These are phyloP conservation scores for Alisma plantagoaquatica DNA, from an alignment of 106 monocot genomes.

Conservation along the genomic window DNA sequence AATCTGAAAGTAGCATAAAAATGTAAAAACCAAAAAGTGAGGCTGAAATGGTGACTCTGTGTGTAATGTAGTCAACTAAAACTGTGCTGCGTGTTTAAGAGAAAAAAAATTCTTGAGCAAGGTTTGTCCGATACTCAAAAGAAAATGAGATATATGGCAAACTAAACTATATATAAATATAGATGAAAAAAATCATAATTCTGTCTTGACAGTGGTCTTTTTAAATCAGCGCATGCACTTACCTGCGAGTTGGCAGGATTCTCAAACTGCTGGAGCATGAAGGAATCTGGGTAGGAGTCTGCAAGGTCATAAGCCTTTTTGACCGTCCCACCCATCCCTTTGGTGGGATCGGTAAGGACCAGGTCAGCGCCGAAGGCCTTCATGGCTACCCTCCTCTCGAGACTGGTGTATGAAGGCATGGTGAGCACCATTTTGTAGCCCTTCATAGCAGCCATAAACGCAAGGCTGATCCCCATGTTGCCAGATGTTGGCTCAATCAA, in stretches of 20 bases:
- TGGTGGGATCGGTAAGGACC: conserved; percentile 84
- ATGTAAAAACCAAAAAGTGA: too few species aligned
- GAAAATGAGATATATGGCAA: too few species aligned
- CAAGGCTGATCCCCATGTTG: conserved; percentile 89
- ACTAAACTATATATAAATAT: too few species aligned
- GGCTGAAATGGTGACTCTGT: too few species aligned
- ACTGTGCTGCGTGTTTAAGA: too few species aligned
- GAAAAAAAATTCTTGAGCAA: too few species aligned
- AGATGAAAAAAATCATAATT: too few species aligned
- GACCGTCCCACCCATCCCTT: conserved; percentile 95
- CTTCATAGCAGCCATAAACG: conserved; percentile 79
- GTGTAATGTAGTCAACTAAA: too few species aligned
- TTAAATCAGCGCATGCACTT: too few species aligned
- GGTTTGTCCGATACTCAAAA: too few species aligned
- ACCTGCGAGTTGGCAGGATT: conserved; percentile 93
- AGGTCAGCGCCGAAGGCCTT: conserved; percentile 85
- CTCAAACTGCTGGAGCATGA: conserved; percentile 96
- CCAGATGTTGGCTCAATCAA: conserved; percentile 95
- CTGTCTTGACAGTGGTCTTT: too few species aligned
- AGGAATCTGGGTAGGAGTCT: conserved; percentile 49
- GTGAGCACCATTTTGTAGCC: conserved; percentile 87
- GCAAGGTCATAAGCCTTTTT: conserved; percentile 80
- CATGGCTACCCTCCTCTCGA: conserved; percentile 89
- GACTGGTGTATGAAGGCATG: conserved; percentile 96
- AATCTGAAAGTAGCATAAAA: too few species aligned